Conservation (phyloP, 169 alveolate genomes). For the Cryptosporidium tyzzeri region DNA sequence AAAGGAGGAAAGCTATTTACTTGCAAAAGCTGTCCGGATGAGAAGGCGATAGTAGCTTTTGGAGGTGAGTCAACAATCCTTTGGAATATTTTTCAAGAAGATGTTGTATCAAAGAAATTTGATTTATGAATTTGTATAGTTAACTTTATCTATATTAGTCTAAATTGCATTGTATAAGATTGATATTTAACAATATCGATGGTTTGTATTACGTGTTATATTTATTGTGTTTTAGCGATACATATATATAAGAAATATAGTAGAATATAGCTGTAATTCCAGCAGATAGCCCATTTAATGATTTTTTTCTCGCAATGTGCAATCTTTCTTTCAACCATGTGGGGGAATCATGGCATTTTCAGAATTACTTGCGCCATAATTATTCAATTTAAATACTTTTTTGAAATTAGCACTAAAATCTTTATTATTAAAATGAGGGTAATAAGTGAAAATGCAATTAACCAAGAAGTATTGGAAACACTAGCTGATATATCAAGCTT, state of each 20-base stretch:
- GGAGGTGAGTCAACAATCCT: slow-evolving; percentile 63
- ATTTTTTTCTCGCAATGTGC: too few relatives aligned
- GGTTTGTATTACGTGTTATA: too few relatives aligned
- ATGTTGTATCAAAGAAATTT: slow-evolving; percentile 13
- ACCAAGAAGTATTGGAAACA: slow-evolving; percentile 39
- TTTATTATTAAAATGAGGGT: neutral
- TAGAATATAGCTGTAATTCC: neutral
- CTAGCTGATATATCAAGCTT: slow-evolving; percentile 25
- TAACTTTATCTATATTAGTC: neutral
- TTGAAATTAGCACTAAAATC: neutral
- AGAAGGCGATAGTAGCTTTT: slow-evolving; percentile 56
- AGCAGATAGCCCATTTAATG: neutral
- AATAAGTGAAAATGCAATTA: neutral
- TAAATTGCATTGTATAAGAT: too few relatives aligned
- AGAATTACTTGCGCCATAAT: neutral
- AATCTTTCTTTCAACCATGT: neutral
- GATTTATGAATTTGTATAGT: neutral
- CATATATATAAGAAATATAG: neutral
- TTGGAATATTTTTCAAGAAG: slow-evolving; percentile 71
- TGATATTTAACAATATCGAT: too few relatives aligned
- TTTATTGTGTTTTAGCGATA: neutral
- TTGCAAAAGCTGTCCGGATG: slow-evolving; percentile 65
- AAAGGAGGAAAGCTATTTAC: slow-evolving; percentile 61
- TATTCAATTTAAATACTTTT: neutral
- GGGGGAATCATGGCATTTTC: neutral